Evolutionary conservation across 2,329 filamentous ascomycete genomes (phyloP).

Genomic region (Neonectria sp.): DNA sequence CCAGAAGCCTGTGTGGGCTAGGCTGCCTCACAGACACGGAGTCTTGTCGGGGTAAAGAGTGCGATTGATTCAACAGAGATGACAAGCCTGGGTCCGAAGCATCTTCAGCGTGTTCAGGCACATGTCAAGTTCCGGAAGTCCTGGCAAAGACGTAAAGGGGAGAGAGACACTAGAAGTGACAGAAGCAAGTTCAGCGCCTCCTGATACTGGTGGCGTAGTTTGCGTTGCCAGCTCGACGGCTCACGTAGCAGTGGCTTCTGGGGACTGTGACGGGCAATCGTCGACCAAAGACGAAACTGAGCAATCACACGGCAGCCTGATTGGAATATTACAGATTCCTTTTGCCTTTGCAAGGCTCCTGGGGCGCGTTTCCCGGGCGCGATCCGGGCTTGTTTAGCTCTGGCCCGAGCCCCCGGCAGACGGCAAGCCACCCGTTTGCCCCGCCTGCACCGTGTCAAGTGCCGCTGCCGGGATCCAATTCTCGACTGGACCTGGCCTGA

Average conservation of each 20-base stretch:
- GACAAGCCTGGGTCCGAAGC: background rate
- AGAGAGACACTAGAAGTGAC: slow-evolving; percentile 7
- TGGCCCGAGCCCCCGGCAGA: slow-evolving; percentile 31
- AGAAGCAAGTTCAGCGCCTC: slow-evolving; percentile 28
- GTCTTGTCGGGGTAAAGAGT: background rate
- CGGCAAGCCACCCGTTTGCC: slow-evolving; percentile 39
- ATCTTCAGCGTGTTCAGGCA: background rate
- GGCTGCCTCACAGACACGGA: background rate
- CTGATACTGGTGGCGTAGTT: slow-evolving; percentile 11
- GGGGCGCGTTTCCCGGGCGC: slow-evolving; percentile 3
- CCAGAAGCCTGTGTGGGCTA: background rate
- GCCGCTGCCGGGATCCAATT: slow-evolving; percentile 19
- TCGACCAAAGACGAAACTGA: background rate
- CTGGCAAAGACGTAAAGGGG: background rate
- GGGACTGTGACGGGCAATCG: background rate
- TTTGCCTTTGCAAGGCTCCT: background rate
- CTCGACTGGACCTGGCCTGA: background rate
- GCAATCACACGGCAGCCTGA: background rate
- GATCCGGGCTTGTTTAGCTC: slow-evolving; percentile 25
- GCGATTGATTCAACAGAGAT: background rate
- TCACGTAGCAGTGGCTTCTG: background rate
- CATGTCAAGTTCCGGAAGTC: background rate
- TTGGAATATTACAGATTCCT: background rate
- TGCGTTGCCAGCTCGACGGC: background rate
- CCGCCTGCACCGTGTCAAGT: slow-evolving; percentile 36